Conservation (phyloP, 1,139 yeast genomes). For the Kodamaea alishanica region DNA sequence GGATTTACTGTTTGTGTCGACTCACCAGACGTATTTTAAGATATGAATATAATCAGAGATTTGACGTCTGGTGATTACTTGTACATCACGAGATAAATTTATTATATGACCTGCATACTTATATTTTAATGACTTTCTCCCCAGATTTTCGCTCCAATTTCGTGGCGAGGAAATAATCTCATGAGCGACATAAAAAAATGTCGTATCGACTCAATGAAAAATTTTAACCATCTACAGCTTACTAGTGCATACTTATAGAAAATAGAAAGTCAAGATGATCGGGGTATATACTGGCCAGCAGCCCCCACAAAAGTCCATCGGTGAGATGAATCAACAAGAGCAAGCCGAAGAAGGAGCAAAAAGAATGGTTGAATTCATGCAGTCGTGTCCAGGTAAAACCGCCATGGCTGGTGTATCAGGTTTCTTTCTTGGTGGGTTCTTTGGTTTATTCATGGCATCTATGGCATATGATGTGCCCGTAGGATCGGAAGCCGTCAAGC, state of each 20-base stretch:
- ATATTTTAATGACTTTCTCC: too few relatives aligned
- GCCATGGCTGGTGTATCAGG: conserved; percentile 92
- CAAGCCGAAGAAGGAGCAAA: conserved; percentile 92
- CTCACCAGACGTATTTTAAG: too few relatives aligned
- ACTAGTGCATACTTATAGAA: too few relatives aligned
- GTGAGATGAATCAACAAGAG: conserved; percentile 84
- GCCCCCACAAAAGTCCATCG: conserved; percentile 39
- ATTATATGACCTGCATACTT: too few relatives aligned
- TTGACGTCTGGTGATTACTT: too few relatives aligned
- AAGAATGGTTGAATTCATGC: conserved; percentile 78
- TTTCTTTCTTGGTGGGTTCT: conserved; percentile 91
- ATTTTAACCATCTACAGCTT: conserved; percentile 1
- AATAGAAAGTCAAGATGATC: conserved; percentile 14
- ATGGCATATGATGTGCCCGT: conserved; percentile 82
- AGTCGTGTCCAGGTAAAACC: conserved; percentile 94
- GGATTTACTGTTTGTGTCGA: too few relatives aligned
- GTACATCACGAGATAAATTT: too few relatives aligned
- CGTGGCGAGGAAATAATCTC: too few relatives aligned
- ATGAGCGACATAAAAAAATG: too few relatives aligned
- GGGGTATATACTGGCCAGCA: conserved; percentile 25
- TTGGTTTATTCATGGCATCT: conserved; percentile 95
- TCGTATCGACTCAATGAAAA: not conserved
- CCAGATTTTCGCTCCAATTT: too few relatives aligned
- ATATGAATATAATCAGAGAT: too few relatives aligned
- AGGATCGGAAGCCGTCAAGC: conserved; percentile 51